These are phyloP conservation scores for Brassica carinata DNA, from an alignment of 345 rosid genomes.

Conservation along the genomic window DNA sequence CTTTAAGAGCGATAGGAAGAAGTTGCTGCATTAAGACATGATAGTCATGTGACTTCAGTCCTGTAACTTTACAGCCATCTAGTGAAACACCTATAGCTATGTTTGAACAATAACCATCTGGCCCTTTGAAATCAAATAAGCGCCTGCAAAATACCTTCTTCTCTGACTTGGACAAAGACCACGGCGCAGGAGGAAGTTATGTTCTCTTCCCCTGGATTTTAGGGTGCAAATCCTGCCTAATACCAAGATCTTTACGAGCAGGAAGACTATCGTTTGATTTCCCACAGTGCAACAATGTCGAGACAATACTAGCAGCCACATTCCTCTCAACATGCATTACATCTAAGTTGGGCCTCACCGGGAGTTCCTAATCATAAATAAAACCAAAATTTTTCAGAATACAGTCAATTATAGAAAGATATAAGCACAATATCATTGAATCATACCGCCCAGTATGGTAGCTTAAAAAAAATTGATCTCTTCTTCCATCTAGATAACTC, in stretches of 20 bases:
- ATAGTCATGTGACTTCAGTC: too few species aligned
- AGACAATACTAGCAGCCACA: background rate
- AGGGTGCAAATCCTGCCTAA: background rate
- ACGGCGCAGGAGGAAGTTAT: background rate
- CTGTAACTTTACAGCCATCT: too few species aligned
- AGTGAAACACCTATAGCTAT: background rate
- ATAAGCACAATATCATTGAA: background rate
- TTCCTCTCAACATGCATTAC: background rate
- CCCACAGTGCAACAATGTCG: background rate
- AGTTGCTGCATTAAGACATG: background rate
- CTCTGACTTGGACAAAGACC: background rate
- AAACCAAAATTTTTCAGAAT: background rate
- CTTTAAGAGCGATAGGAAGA: background rate
- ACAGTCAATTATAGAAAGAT: background rate
- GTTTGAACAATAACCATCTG: background rate
- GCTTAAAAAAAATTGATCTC: background rate
- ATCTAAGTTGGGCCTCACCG: background rate
- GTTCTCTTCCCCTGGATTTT: background rate
- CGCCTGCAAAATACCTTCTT: background rate
- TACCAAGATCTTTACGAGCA: background rate
- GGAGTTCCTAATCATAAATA: background rate
- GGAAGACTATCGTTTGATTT: background rate
- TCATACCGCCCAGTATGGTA: background rate
- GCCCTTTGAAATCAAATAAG: background rate
- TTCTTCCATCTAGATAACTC: background rate